Conservation (phyloP, 768 basidiomycete species). For the Trametes sanguinea region DNA sequence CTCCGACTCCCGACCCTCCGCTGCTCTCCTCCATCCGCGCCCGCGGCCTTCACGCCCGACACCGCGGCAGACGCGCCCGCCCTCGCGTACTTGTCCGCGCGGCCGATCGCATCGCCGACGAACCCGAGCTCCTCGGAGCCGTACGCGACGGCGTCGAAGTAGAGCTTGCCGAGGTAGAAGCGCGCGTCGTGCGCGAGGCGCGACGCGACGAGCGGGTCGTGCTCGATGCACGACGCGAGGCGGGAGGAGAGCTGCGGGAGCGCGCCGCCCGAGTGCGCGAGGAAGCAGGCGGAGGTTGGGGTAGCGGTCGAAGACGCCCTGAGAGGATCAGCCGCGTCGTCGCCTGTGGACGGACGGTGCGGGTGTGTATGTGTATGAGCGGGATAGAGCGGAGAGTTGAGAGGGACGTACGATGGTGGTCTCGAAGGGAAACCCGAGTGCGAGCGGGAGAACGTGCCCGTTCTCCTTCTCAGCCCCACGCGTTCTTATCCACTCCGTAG, state of each 20-base stretch:
- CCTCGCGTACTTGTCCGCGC: conserved; percentile 50
- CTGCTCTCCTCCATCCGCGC: conserved; percentile 31
- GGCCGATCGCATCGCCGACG: conserved; percentile 67
- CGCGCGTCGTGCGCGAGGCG: conserved; percentile 81
- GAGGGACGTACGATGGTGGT: conserved; percentile 70
- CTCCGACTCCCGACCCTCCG: conserved; percentile 54
- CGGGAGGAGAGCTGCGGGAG: conserved; percentile 84
- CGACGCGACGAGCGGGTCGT: conserved; percentile 78
- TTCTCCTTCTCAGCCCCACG: conserved; percentile 78
- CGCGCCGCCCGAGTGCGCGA: conserved; percentile 87
- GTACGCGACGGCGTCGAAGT: conserved; percentile 87
- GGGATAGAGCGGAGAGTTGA: too few species aligned
- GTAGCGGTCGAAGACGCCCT: conserved; percentile 80
- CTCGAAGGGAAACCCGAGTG: conserved; percentile 88
- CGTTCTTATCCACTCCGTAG: conserved; percentile 74
- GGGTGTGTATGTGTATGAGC: too few species aligned
- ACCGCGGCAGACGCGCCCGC: conserved; percentile 18
- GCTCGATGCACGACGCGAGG: conserved; percentile 80
- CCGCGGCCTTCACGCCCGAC: conserved; percentile 15
- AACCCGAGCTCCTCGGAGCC: conserved; percentile 84
- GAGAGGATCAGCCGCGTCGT: conserved; percentile 79
- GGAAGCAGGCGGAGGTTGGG: conserved; percentile 75
- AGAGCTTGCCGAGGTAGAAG: conserved; percentile 78
- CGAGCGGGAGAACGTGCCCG: conserved; percentile 85
- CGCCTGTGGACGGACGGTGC: conserved; percentile 41